phyloP scores from a whole-genome alignment of 164 flowering plant species.

The Sextonia rubra region DNA sequence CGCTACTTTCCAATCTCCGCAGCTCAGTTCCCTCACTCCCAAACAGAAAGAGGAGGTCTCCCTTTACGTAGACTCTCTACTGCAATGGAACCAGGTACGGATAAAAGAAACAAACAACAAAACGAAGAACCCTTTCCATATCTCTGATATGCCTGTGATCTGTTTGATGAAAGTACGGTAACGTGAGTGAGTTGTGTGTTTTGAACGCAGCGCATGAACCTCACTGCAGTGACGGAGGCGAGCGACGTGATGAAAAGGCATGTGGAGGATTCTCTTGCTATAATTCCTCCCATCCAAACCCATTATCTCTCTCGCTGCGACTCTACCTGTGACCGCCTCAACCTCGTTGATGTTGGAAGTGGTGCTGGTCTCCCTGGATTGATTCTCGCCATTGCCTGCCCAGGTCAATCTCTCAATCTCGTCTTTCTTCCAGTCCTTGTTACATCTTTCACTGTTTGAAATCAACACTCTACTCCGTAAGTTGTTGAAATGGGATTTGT shows the following conservation, averaged over 20 bases:
- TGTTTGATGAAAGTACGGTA: too few species aligned
- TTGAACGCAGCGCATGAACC: conserved; percentile 72
- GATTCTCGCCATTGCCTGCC: conserved; percentile 79
- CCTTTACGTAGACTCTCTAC: conserved; percentile 11
- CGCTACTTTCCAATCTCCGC: conserved; percentile 16
- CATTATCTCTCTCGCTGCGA: conserved; percentile 42
- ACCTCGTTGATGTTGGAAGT: conserved; percentile 75
- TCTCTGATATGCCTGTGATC: too few species aligned
- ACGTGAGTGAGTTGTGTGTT: neutral
- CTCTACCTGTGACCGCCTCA: conserved; percentile 37
- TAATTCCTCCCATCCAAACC: conserved; percentile 51
- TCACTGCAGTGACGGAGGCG: conserved; percentile 48
- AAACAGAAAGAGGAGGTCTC: conserved; percentile 55
- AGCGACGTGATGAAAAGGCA: conserved; percentile 84
- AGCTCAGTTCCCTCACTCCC: conserved; percentile 38
- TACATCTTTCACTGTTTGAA: neutral
- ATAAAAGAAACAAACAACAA: too few species aligned
- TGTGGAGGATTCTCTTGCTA: conserved; percentile 81
- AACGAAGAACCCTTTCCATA: too few species aligned
- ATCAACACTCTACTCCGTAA: too few species aligned
- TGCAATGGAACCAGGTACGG: conserved; percentile 16
- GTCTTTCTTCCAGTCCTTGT: too few species aligned
- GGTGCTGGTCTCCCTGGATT: conserved; percentile 91
- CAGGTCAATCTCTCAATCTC: conserved; percentile 36
- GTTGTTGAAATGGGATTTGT: neutral